A percentile compares a stretch with the other conserved stretches of the same genome.
phyloP scores from a whole-genome alignment of 108 stramenopile genomes.

The Cyclotella kingstonii region DNA sequence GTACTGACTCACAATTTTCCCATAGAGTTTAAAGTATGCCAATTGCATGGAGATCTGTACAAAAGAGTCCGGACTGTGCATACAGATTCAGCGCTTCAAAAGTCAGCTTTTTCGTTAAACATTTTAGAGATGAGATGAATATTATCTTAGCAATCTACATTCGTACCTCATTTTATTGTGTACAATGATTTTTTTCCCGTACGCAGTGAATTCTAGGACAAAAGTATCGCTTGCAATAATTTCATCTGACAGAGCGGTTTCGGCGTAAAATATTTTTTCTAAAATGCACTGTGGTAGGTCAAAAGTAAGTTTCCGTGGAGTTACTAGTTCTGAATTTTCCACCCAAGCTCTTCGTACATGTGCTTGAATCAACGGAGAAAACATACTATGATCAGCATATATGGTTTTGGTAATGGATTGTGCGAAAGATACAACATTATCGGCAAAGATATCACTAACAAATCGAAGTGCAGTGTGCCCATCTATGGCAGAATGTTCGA shows the following conservation, averaged over 20 bases:
- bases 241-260: conserved; percentile 77
- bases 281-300: conserved; percentile 55
- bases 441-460: conserved; percentile 84
- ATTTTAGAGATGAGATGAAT: too few relatives aligned
- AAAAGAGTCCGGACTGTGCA: conserved; percentile 71
- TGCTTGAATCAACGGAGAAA: conserved; percentile 68
- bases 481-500: conserved; percentile 88
- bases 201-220: conserved; percentile 74
- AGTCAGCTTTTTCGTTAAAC: too few relatives aligned
- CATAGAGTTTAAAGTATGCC: conserved; percentile 82
- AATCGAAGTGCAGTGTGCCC: conserved; percentile 86
- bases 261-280: conserved; percentile 75
- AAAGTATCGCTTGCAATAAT: conserved; percentile 68
- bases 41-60: conserved; percentile 76
- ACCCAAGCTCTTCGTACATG: conserved; percentile 53
- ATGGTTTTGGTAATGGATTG: conserved; percentile 83
- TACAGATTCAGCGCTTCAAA: too few relatives aligned
- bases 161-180: conserved; percentile 64
- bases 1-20: conserved; percentile 65
- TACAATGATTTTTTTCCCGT: conserved; percentile 74
- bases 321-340: conserved; percentile 40
- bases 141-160: too few relatives aligned
- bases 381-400: conserved; percentile 40
- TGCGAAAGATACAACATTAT: conserved; percentile 81
- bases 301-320: conserved; percentile 76